Conservation (phyloP, 2,329 filamentous ascomycete species). For the Trichoderma aggressivum region DNA sequence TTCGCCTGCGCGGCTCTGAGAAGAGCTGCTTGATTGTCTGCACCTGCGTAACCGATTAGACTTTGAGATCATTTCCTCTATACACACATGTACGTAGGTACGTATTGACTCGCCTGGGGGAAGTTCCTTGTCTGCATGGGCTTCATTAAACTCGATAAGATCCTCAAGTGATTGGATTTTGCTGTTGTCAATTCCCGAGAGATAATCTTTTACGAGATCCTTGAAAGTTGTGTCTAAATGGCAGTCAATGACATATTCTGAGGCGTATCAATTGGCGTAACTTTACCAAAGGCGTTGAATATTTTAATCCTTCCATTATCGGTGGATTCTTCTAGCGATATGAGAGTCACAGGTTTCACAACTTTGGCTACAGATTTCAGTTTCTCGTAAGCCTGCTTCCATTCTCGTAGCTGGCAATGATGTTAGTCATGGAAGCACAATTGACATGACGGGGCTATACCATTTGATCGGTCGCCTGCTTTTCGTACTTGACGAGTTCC, state of each 20-base stretch:
- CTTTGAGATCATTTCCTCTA: background rate
- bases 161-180: background rate
- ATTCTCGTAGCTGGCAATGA: background rate
- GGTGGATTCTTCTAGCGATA: background rate
- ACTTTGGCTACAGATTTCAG: background rate
- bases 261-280: background rate
- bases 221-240: background rate
- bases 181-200: background rate
- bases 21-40: background rate
- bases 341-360: background rate
- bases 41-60: background rate
- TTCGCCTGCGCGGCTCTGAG: background rate
- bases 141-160: background rate
- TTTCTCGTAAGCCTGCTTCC: background rate
- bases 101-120: background rate
- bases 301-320: background rate
- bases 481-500: background rate
- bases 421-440: background rate
- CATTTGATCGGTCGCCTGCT: background rate
- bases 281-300: background rate
- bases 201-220: background rate
- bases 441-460: background rate
- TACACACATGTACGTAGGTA: background rate
- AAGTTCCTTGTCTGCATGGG: background rate
- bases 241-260: background rate